A percentile compares a stretch with the other conserved stretches of the same genome.
These are phyloP conservation scores for Pichia sp. DNA, from an alignment of 1,139 yeast species.

Conservation along the genomic window DNA sequence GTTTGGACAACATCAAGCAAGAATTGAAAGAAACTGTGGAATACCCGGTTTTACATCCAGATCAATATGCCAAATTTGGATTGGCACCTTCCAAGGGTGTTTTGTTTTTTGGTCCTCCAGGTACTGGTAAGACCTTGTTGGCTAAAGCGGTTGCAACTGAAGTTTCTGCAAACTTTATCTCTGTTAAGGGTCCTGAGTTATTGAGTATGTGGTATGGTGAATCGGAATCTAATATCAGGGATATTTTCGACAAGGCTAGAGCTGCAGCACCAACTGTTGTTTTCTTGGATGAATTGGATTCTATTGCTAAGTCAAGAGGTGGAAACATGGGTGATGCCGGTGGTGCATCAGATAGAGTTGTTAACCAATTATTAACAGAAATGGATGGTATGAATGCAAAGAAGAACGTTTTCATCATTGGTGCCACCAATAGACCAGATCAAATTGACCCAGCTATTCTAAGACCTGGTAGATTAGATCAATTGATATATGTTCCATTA, in stretches of 20 bases:
- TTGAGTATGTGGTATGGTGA: constrained; percentile 99
- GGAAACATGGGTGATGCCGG: constrained; percentile 92
- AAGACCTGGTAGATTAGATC: constrained; percentile 99
- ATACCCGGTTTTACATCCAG: constrained; percentile 98
- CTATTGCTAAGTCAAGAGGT: constrained; percentile 97
- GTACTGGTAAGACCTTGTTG: constrained; percentile 96
- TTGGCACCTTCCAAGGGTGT: constrained; percentile 98
- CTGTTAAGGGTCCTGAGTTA: constrained; percentile 96
- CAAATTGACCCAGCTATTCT: constrained; percentile 97
- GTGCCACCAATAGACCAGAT: constrained; percentile 98
- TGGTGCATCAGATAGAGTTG: constrained; percentile 98
- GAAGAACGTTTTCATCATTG: constrained; percentile 96
- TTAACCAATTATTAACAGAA: constrained; percentile 94
- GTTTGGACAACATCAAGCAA: constrained; percentile 88
- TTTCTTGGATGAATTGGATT: constrained; percentile 94
- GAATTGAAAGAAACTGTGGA: constrained; percentile 98
- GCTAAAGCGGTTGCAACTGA: constrained; percentile 99
- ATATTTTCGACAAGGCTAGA: constrained; percentile 95
- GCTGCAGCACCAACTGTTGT: constrained; percentile 99
- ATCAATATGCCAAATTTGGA: constrained; percentile 96
- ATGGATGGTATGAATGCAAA: constrained; percentile 99
- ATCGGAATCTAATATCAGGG: constrained; percentile 94
- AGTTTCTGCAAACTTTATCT: constrained; percentile 92
- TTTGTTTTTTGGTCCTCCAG: constrained; percentile 97
- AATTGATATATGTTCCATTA: constrained; percentile 94